Conservation (phyloP, 2,329 filamentous ascomycete species). For the Alternaria incomplexa region DNA sequence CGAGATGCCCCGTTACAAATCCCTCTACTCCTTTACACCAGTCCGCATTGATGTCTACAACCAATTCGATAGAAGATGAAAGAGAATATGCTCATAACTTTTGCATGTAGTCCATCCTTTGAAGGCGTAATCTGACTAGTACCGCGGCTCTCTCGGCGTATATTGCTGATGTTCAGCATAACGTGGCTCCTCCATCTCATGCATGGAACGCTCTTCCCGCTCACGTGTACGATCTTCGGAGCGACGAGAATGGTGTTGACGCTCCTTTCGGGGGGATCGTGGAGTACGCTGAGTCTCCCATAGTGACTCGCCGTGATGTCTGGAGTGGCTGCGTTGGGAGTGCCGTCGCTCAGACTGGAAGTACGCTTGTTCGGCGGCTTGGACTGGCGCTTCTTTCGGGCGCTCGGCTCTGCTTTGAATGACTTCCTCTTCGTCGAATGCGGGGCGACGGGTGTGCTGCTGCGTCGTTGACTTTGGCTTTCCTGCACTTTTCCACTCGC, state of each 20-base stretch:
- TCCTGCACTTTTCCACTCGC: neutral
- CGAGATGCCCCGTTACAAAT: too few species aligned
- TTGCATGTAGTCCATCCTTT: too few species aligned
- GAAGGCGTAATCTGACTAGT: neutral
- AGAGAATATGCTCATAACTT: too few species aligned
- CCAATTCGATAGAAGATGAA: too few species aligned
- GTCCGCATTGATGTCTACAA: too few species aligned
- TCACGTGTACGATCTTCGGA: neutral
- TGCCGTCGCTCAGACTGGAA: neutral
- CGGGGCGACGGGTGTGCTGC: neutral
- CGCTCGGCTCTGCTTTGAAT: neutral
- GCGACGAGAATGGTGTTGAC: neutral
- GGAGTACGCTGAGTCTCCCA: neutral
- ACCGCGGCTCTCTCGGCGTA: neutral
- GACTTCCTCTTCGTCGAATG: neutral
- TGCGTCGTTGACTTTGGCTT: neutral
- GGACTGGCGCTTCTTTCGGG: neutral
- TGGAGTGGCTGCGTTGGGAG: neutral
- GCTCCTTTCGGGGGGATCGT: neutral
- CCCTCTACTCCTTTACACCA: too few species aligned
- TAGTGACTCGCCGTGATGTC: neutral
- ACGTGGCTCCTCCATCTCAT: neutral
- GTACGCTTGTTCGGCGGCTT: neutral
- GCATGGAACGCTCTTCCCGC: neutral
- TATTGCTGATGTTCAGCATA: neutral